These are phyloP conservation scores for Vicia sativa DNA, from an alignment of 306 rosid species.

Conservation along the genomic window DNA sequence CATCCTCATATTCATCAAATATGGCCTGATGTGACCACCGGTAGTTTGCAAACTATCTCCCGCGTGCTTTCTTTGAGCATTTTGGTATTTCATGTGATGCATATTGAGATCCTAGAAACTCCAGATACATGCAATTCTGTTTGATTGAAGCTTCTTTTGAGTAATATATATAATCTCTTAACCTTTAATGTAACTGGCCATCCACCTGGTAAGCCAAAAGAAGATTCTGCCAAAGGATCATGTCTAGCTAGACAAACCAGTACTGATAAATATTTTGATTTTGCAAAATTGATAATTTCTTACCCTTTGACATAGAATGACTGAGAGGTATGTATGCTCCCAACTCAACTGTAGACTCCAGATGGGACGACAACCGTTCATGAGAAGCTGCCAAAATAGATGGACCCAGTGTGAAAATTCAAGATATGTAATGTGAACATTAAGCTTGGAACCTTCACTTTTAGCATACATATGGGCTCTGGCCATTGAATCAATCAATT, in stretches of 20 bases:
- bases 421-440: conserved; percentile 58
- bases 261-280: conserved; percentile 47
- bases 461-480: conserved; percentile 76
- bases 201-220: conserved; percentile 81
- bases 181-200: conserved; percentile 71
- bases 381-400: conserved; percentile 71
- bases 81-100: conserved; percentile 55
- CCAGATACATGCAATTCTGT: conserved; percentile 78
- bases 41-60: conserved; percentile 25
- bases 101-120: conserved; percentile 63
- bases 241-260: conserved; percentile 42
- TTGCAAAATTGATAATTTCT: conserved; percentile 52
- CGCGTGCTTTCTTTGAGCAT: conserved; percentile 39
- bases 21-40: conserved; percentile 31
- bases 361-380: conserved; percentile 62
- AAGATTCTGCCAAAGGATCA: conserved; percentile 37
- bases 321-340: conserved; percentile 83
- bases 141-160: conserved; percentile 63
- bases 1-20: conserved; percentile 48
- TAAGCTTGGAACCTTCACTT: conserved; percentile 56
- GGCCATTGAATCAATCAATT: conserved; percentile 73
- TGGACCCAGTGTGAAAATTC: conserved; percentile 95
- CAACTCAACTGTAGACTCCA: conserved; percentile 91
- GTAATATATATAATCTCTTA: conserved; percentile 63
- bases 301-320: conserved; percentile 67